These are phyloP conservation scores for Wickerhamomyces sp. DNA, from an alignment of 1,139 yeast species.

Conservation along the genomic window DNA sequence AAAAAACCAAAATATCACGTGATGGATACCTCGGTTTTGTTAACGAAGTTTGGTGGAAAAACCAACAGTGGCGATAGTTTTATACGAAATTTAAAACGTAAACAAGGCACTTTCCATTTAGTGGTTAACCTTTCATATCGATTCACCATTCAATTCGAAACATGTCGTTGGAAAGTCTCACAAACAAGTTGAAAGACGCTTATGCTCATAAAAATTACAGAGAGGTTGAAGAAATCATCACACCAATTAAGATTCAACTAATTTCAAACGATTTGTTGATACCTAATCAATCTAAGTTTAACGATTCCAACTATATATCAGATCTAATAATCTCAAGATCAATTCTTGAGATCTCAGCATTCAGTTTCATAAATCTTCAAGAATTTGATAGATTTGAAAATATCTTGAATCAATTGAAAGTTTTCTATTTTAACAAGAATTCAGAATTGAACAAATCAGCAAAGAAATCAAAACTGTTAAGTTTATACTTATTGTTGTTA, in stretches of 20 bases:
- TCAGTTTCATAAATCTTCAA: conserved; percentile 61
- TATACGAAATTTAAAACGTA: no score
- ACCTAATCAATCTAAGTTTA: conserved; percentile 42
- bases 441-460: conserved; percentile 46
- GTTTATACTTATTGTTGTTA: conserved; percentile 70
- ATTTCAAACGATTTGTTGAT: conserved; percentile 73
- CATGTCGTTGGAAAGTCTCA: conserved; percentile 39
- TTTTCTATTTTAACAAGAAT: conserved; percentile 53
- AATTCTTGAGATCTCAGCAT: conserved; percentile 82
- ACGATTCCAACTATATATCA: conserved; percentile 41
- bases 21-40: no score
- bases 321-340: conserved; percentile 78
- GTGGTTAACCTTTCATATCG: no score
- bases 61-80: no score
- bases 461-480: conserved; percentile 71
- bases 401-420: conserved; percentile 68
- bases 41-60: no score
- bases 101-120: no score
- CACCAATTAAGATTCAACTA: conserved; percentile 71
- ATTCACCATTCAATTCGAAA: neutral
- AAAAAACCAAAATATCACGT: no score
- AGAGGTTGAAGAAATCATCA: conserved; percentile 55
- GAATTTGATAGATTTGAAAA: conserved; percentile 66
- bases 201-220: conserved; percentile 59
- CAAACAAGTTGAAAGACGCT: conserved; percentile 60